Percentiles rank a stretch among this genome's conserved stretches.
These are phyloP conservation scores for Plasmopara viticola DNA, from an alignment of 352 stramenopile genomes.

Conservation along the genomic window DNA sequence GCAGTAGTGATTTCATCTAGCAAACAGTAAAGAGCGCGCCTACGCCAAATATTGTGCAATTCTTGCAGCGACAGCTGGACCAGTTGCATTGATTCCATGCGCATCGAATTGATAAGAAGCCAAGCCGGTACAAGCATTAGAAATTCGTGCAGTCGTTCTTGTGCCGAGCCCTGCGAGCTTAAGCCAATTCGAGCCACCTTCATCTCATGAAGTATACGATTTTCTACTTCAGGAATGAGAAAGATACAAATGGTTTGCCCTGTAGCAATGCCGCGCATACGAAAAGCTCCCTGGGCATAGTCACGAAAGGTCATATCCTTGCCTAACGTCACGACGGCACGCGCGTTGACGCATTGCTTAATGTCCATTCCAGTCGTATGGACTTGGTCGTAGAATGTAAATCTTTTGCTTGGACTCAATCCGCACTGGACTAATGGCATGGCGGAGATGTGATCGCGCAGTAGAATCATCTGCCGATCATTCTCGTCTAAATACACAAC, in stretches of 20 bases:
- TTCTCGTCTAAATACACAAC: conserved; percentile 88
- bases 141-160: conserved; percentile 51
- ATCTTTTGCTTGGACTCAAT: conserved; percentile 75
- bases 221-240: conserved; percentile 90
- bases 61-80: conserved; percentile 96
- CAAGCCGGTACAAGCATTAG: conserved; percentile 87
- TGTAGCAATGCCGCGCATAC: conserved; percentile 87
- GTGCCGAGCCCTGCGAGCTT: conserved; percentile 11
- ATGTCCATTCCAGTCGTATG: conserved; percentile 93
- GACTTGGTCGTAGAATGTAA: conserved; percentile 93
- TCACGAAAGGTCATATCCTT: conserved; percentile 97
- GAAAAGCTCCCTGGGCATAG: conserved; percentile 88
- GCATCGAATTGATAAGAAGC: conserved; percentile 99
- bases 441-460: conserved; percentile 92
- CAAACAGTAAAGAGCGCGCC: conserved; percentile 89
- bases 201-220: conserved; percentile 79
- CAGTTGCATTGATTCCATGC: conserved; percentile 99
- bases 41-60: conserved; percentile 97
- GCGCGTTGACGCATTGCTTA: conserved; percentile 85
- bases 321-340: conserved; percentile 85
- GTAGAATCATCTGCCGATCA: conserved; percentile 89
- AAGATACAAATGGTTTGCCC: conserved; percentile 91
- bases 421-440: conserved; percentile 90
- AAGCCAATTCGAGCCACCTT: conserved; percentile 31
- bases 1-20: conserved; percentile 55